phyloP scores from a whole-genome alignment of 176 grass and related monocot species.

The Musa troglodytarum region DNA sequence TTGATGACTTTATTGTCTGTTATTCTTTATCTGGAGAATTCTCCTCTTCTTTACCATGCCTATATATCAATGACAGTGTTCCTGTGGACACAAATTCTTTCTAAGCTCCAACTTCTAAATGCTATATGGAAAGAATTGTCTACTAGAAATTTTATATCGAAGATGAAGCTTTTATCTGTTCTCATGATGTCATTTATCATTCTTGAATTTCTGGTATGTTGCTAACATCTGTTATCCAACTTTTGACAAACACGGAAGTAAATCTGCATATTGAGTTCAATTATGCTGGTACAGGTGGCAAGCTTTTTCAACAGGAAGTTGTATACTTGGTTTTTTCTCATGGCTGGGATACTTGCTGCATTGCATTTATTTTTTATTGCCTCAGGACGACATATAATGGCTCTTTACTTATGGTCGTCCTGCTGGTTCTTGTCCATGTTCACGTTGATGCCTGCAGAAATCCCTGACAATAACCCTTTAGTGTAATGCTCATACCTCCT shows the following conservation, averaged over 20 bases:
- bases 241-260: not conserved
- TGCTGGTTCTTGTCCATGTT: slow-evolving; percentile 91
- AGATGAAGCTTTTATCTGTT: slow-evolving; percentile 52
- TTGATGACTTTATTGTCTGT: slow-evolving; percentile 57
- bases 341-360: slow-evolving; percentile 53
- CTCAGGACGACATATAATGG: slow-evolving; percentile 44
- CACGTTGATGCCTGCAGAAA: slow-evolving; percentile 98
- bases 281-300: slow-evolving; percentile 52
- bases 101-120: slow-evolving; percentile 54
- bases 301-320: slow-evolving; percentile 88
- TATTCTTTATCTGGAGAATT: slow-evolving; percentile 73
- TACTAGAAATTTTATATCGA: slow-evolving; percentile 46
- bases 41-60: slow-evolving; percentile 77
- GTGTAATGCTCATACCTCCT: slow-evolving; percentile 53
- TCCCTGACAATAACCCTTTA: slow-evolving; percentile 90
- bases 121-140: slow-evolving; percentile 52
- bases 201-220: slow-evolving; percentile 76
- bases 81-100: slow-evolving; percentile 77
- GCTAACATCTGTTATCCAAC: not conserved
- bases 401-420: slow-evolving; percentile 50
- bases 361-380: slow-evolving; percentile 32
- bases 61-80: slow-evolving; percentile 89
- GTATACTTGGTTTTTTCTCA: slow-evolving; percentile 88
- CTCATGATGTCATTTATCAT: slow-evolving; percentile 50
- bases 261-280: not conserved